Percentiles rank a stretch among this genome's conserved stretches.
Conservation (phyloP, 2,329 filamentous ascomycete species). For the Tothia fuscella region DNA sequence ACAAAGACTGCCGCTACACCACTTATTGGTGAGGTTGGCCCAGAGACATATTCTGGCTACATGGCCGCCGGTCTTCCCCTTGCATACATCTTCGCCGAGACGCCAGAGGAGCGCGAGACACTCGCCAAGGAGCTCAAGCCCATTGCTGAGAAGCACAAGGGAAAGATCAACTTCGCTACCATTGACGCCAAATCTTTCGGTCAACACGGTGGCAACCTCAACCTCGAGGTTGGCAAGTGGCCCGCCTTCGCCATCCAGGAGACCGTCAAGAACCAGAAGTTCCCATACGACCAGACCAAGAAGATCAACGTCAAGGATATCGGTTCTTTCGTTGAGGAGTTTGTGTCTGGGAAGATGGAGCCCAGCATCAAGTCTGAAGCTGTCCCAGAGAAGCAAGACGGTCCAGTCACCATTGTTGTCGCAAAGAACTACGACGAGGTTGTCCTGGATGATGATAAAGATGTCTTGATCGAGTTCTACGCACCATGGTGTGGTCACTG, state of each 20-base stretch:
- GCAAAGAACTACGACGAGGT: slow-evolving; percentile 88
- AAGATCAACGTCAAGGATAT: slow-evolving; percentile 65
- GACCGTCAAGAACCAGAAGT: slow-evolving; percentile 91
- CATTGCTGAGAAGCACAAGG: slow-evolving; percentile 83
- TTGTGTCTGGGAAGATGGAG: slow-evolving; percentile 74
- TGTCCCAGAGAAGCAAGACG: slow-evolving; percentile 86
- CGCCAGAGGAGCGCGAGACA: slow-evolving; percentile 71
- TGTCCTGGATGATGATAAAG: slow-evolving; percentile 88
- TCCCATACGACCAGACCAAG: slow-evolving; percentile 77
- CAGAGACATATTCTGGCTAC: slow-evolving; percentile 91
- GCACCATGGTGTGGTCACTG: slow-evolving; percentile 71
- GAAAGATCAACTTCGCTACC: slow-evolving; percentile 92
- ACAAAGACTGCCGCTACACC: slow-evolving; percentile 77
- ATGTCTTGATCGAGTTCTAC: slow-evolving; percentile 97
- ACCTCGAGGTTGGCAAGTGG: slow-evolving; percentile 91
- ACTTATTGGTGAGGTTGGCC: slow-evolving; percentile 88
- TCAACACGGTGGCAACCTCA: slow-evolving; percentile 90
- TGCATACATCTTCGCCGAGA: slow-evolving; percentile 96
- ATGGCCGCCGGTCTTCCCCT: slow-evolving; percentile 87
- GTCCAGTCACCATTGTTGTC: slow-evolving; percentile 75
- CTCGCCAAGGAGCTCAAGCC: slow-evolving; percentile 69
- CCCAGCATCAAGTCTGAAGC: slow-evolving; percentile 98
- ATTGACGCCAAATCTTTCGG: slow-evolving; percentile 93
- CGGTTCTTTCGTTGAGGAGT: slow-evolving; percentile 74
- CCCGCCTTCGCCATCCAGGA: slow-evolving; percentile 97